These are phyloP conservation scores for Penicillium crustosum DNA, from an alignment of 2,329 filamentous ascomycete genomes.

Conservation along the genomic window DNA sequence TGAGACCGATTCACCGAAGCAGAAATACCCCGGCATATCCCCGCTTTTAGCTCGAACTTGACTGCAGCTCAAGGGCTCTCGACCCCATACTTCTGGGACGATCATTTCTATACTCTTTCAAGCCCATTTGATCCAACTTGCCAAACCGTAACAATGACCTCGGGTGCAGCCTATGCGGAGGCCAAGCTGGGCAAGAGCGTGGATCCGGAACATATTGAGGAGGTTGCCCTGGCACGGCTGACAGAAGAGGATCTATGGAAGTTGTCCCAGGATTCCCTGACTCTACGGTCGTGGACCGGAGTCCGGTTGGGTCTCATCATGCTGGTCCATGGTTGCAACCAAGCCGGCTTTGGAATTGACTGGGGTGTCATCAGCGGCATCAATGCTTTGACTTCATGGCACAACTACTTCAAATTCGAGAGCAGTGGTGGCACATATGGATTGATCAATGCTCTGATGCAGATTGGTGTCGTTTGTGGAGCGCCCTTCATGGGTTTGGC, in stretches of 20 bases:
- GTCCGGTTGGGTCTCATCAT: conserved; percentile 46
- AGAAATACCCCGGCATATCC: conserved; percentile 14
- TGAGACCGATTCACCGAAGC: not conserved
- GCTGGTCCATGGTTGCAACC: conserved; percentile 50
- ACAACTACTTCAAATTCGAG: conserved; percentile 47
- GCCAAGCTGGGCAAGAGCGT: conserved; percentile 9
- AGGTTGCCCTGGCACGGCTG: conserved; percentile 47
- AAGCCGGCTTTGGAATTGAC: conserved; percentile 51
- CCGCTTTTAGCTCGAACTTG: not conserved
- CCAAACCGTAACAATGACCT: conserved; percentile 3
- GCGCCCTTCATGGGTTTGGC: conserved; percentile 53
- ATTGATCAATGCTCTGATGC: conserved; percentile 51
- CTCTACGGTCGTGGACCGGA: conserved; percentile 44
- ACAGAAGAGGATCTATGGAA: conserved; percentile 49
- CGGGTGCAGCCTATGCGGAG: not conserved
- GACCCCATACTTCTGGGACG: not conserved
- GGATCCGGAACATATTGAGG: conserved; percentile 39
- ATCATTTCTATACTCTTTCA: not conserved
- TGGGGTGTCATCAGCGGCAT: conserved; percentile 53
- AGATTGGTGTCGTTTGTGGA: conserved; percentile 49
- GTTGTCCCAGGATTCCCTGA: conserved; percentile 45
- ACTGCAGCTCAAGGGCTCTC: not conserved
- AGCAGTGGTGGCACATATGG: conserved; percentile 44
- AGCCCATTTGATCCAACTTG: not conserved
- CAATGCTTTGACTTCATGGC: conserved; percentile 47